Base-by-base conservation (phyloP, 2,329 filamentous ascomycete genomes). In the Penicillium sp. region DNA sequence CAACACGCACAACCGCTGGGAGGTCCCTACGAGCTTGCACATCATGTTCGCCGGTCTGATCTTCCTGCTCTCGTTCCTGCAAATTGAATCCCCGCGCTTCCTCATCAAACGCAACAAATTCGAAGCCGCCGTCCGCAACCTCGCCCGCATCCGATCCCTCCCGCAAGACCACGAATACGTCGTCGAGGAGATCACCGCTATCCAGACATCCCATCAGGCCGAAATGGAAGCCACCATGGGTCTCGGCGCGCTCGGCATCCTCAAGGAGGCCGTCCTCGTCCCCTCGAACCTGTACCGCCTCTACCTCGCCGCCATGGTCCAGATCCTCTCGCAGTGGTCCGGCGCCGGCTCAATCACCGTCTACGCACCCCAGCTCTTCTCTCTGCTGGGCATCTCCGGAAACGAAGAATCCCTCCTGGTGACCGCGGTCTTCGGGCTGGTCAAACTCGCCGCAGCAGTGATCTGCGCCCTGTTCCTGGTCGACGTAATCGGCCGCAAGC, bases 41-140 rank as follows among this genome's bases (percentile, higher is more conserved):
- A 82, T 94, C 74, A 92, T 92, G 71, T 92, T 93, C 70, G 88
- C 90, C 2, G 85, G 85, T 5, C 77, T 93, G 63, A 92, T 93
- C 72, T 85, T 91, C 71, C 69, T 86, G 60, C 82, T 93, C 15
- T 90, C 87, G 11, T 89, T 91, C 73, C 84, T 90, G 67, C 85
- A 90, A 65, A 83, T 82, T 60, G 90, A 92, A 73, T 91, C 89
- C 0, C 90, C 90, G 0, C 87, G 90, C 9, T 92, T 84, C 77
- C 84, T 92, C 7, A 79, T 91, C 75, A 91, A 90, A 74, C 77
- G 85, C 57, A 86, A 86, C 38, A 82, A 86, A 38, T 72, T 84
- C 7, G 87, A 89, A 2, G 65, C 76, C 38, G 79, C 79, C 3
- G 58, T 77, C 35, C 47, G 46, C 44, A 77, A 73, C 62, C 83